Base-by-base conservation (phyloP, 352 stramenopile species). In the Blastocystis sp. region DNA sequence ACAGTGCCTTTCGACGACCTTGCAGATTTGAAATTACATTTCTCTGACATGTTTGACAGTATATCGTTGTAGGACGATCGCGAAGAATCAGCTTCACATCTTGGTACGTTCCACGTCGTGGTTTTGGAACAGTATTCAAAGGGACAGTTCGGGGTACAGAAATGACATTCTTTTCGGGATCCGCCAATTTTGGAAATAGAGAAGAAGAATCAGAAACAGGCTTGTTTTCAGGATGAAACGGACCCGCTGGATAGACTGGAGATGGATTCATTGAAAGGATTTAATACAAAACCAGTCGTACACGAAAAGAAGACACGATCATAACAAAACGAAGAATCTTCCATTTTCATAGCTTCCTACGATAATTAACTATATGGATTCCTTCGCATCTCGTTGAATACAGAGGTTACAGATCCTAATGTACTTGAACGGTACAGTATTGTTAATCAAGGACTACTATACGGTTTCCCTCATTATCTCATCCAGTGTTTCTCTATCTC, bases 81-180 rank as follows among this genome's bases (percentile, higher is more conserved):
- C 49, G 69, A 27, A 80, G 69, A 29, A 80, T 32, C 2, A 80
- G 24, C 43, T 80, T 80, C 9, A 80, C 35, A 24, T 61, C 43
- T 59, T 63, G 39, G 27, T 80, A 80, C 0, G 69, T 61, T 35
- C 27, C 43, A 0, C 14, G 27, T 27, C 37, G 42, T 35, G 37
- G 42, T 27, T 77, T 77, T 7, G 37, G 65, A 9, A 39, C 61
- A 49, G 69, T 21, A 39, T n/a, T 43, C 24, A 69, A 29, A 43
- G 59, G 59, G 37, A 32, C 14, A 19, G 59, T 19, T 69, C 16
- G 32, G 6, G 54, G 19, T 61, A 49, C 0, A n/a, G 37, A 14
- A 51, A 49, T 19, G 6, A 54, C 21, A 35, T 6, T 56, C 29
- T 19, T 6, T 27, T 19, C 16, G 7, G 24, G 37, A 24, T 77